Evolutionary conservation across 768 basidiomycete species (phyloP).

Genomic region (Mycena haematopus): DNA sequence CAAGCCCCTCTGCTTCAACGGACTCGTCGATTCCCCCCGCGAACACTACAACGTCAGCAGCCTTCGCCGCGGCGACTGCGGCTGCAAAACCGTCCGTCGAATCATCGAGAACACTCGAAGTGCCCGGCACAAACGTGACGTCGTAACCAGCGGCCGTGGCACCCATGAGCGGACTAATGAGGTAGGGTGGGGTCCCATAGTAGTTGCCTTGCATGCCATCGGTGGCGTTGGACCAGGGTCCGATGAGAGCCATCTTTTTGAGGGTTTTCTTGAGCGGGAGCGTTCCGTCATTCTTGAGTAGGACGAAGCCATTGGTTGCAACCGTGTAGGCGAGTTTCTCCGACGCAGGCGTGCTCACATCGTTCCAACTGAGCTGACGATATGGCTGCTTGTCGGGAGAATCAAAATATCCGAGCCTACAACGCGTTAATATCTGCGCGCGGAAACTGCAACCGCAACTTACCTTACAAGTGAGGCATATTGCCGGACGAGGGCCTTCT

Average conservation of each 20-base stretch:
- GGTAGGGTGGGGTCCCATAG: conserved; percentile 57
- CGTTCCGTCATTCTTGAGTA: conserved; percentile 69
- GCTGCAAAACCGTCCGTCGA: conserved; percentile 52
- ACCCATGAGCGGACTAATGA: conserved; percentile 57
- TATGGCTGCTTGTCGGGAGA: conserved; percentile 55
- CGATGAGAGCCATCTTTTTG: conserved; percentile 62
- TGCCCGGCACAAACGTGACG: conserved; percentile 51
- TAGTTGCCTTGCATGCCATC: conserved; percentile 67
- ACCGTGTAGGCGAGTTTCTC: conserved; percentile 58
- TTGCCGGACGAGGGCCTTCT: conserved; percentile 50
- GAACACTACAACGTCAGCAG: conserved; percentile 58
- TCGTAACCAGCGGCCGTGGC: conserved; percentile 54
- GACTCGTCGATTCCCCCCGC: conserved; percentile 60
- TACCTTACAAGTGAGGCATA: conserved; percentile 64
- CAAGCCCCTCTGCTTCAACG: conserved; percentile 56
- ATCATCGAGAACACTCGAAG: conserved; percentile 43
- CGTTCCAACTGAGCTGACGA: conserved; percentile 54
- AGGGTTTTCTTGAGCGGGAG: conserved; percentile 56
- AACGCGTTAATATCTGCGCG: background rate
- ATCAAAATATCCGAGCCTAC: conserved; percentile 65
- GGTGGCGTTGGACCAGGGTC: conserved; percentile 64
- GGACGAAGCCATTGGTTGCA: conserved; percentile 60
- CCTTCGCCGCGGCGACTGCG: conserved; percentile 54
- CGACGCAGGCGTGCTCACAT: conserved; percentile 54
- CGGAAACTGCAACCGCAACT: conserved; percentile 13